Base-by-base conservation (phyloP, 1,284 basidiomycete genomes). In the Meira nashicola region DNA sequence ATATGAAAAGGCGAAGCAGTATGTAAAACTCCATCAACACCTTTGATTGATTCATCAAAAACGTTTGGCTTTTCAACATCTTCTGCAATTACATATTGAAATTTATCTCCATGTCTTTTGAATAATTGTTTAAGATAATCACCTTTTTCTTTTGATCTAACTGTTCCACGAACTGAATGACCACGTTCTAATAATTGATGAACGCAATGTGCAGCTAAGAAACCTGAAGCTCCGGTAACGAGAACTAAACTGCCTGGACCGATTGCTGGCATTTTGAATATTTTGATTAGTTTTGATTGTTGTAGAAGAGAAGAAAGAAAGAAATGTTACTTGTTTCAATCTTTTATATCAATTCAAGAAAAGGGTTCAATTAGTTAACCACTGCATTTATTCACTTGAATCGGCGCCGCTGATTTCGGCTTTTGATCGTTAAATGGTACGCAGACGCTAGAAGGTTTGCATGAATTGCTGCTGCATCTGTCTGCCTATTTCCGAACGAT, bases 1-100 rank as follows among this genome's bases (percentile, higher is more conserved):
- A 68, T 66, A 54, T 73, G 79, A 82, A 80, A 81, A 4, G 84
- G 85, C 2, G 83, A 84, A 0, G 84, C 85, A 3, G 81, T 84
- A 74, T 86, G 85, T 38, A 80, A 80, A 33, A 89, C 84, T 5
- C 81, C 86, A 63, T 85, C 83, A 0, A 88, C 83, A 1, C 81
- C 86, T 71, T 85, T 84, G 39, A 88, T 85, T 1, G 85, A 86
- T 44, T 86, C 84, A 67, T 88, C 86, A 65, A 88, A 88, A 2
- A 84, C 85, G n/a, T 84, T 84, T 9, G 83, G 82, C 79, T 82
- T 77, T 12, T 81, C 82, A 68, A 86, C 84, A 71, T 86, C 85
- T 46, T 82, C 79, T 1, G 85, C 84, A 40, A 85, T 79, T 38
- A 82, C 82, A 70, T 82, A 73, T 63, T 83, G 82, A 64, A 84